Evolutionary conservation across 768 basidiomycete species (phyloP), one percentile per base, ranked within the genome.

Genomic region (Postia placenta): DNA sequence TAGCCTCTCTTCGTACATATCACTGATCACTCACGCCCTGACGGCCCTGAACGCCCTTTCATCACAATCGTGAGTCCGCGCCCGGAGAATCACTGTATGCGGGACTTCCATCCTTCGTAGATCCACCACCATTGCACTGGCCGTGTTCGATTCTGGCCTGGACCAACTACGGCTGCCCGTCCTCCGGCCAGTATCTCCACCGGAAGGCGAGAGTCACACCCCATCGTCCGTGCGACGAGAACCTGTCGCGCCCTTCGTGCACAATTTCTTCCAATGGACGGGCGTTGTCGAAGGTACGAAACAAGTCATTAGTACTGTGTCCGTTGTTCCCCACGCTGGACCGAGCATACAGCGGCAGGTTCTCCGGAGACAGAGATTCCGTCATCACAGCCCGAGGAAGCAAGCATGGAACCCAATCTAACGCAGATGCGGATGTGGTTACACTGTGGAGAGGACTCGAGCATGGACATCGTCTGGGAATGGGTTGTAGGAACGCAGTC

Each of bases 121-220:
- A 5, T 51, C 48, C 15, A 59, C 56, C 50, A 17, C 47, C 14
- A 56, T 67, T 20, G 60, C 67, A 7, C 60, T 85, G 23, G 76
- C 70, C 12, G 60, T 87, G 14, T 87, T 87, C 55, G 85, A 87
- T 58, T 78, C 80, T 20, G 68, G 67, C 23, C 56, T 86, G 53
- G 61, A 47, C 19, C 22, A 38, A 1, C 50, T 62, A 1, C 56
- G 51, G 43, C 52, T 62, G 22, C 60, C 63, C 0, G 51, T 64
- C 14, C n/a, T 64, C 22, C 52, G 49, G 2, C 52, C 59, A 1
- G 40, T 56, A 1, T 49, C 60, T 15, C 54, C 50, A 7, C 40
- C 30, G 1, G 52, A 58, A 22, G 52, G 49, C 23, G 55, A 61
- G 15, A 51, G 42, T 36, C 22, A 35, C 55, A 22, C 42, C 24